Base-by-base conservation (phyloP, 371 early-diverging fungal species). In the Mortierella sp. region DNA sequence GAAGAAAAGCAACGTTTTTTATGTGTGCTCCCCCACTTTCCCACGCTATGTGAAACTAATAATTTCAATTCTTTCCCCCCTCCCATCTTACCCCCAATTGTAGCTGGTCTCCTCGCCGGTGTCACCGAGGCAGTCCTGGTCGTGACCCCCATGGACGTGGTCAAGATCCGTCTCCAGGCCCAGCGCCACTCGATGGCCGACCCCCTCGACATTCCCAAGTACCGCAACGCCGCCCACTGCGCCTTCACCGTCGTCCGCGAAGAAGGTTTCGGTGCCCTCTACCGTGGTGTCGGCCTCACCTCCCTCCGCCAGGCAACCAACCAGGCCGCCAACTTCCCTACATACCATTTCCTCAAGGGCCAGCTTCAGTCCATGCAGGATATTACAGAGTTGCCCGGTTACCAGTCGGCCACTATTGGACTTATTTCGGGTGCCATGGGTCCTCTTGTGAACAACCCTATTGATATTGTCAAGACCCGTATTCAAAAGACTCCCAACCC, bases 271-370 rank as follows among this genome's bases (percentile, higher is more conserved):
- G 90, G 90, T 72, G 96, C 98, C n/a, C 90, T 99, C 50, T 99
- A 98, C 89, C 97, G 97, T 90, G 99, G 99, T 77, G 97, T 98
- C 14, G 93, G 95, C 14, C 90, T 99, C 81, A 99, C 99, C 5
- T 98, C 98, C 31, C 90, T 98, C 40, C 95, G 99, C 81, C 98
- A 99, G 91, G 98, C 98, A 26, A 98, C 98, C 76, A 99, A 99
- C 91, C 99, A 99, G 89, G 99, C 98, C 59, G 98, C 97, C 84
- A 99, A 99, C 92, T 99, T 99, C 88, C 98, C 99, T 19, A 96
- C 95, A 51, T 99, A 98, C 91, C 97, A 98, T 78, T 96, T 95
- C 88, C 88, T 98, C 85, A 98, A 98, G 89, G 93, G 91, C 54
- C 88, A 91, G 26, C 86, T 96, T 67, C 89, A 88, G 72, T 79